Conservation (phyloP, 306 rosid genomes). For the Vicia sativa region DNA sequence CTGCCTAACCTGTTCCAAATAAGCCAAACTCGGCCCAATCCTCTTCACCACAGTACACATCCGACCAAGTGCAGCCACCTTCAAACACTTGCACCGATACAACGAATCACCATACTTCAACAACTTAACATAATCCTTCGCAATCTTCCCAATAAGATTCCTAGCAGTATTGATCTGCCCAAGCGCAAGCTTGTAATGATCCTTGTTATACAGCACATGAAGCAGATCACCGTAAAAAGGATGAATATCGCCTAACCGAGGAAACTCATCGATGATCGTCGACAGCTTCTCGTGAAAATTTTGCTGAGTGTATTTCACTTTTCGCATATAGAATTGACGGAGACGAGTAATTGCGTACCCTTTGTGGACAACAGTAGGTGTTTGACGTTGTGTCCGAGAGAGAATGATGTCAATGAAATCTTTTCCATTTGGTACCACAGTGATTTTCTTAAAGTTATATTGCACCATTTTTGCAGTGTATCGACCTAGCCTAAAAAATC, state of each 20-base stretch:
- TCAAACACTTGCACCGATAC: slow-evolving; percentile 75
- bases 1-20: slow-evolving; percentile 84
- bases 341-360: slow-evolving; percentile 80
- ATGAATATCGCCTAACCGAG: slow-evolving; percentile 77
- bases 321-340: slow-evolving; percentile 85
- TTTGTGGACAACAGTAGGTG: slow-evolving; percentile 88
- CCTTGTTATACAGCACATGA: slow-evolving; percentile 87
- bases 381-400: slow-evolving; percentile 87
- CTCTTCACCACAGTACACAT: slow-evolving; percentile 93
- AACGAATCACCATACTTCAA: slow-evolving; percentile 88
- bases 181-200: slow-evolving; percentile 94
- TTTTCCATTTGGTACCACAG: slow-evolving; percentile 91
- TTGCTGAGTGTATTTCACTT: slow-evolving; percentile 77
- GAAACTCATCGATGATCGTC: slow-evolving; percentile 78
- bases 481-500: not conserved
- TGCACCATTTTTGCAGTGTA: slow-evolving; percentile 61
- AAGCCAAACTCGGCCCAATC: slow-evolving; percentile 88
- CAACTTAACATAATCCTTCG: slow-evolving; percentile 76
- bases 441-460: slow-evolving; percentile 82
- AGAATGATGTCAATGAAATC: slow-evolving; percentile 77
- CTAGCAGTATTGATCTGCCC: slow-evolving; percentile 89
- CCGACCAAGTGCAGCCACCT: slow-evolving; percentile 92
- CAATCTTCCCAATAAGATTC: slow-evolving; percentile 75
- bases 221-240: slow-evolving; percentile 87
- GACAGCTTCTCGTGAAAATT: slow-evolving; percentile 82